Percentiles rank a stretch among this genome's conserved stretches.
phyloP scores from a whole-genome alignment of 2,329 filamentous ascomycete genomes.

The Fusarium miscanthi region DNA sequence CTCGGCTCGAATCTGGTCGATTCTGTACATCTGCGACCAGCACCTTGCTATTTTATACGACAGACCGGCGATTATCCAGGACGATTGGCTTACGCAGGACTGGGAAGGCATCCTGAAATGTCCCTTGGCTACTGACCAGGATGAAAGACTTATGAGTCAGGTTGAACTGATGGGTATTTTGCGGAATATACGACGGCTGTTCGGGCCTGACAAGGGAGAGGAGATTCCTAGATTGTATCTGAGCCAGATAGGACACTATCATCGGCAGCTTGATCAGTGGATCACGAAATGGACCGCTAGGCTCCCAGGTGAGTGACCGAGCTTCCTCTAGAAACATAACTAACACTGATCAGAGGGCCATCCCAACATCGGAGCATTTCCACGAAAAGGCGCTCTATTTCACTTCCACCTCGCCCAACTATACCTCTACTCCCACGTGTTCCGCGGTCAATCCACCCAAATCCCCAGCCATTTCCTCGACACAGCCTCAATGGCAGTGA shows the following conservation, averaged over 20 bases:
- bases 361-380: constrained; percentile 53
- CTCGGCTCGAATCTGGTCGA: constrained; percentile 69
- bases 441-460: constrained; percentile 51
- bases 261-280: constrained; percentile 53
- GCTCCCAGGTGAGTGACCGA: constrained; percentile 35
- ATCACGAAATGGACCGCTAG: constrained; percentile 49
- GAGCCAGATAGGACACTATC: constrained; percentile 55
- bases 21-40: constrained; percentile 71
- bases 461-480: constrained; percentile 51
- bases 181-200: constrained; percentile 63
- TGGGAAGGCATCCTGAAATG: constrained; percentile 66
- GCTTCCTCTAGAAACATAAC: fast-evolving
- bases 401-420: constrained; percentile 57
- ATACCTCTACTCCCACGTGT: constrained; percentile 55
- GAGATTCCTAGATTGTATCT: constrained; percentile 62
- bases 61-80: constrained; percentile 66
- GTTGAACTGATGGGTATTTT: constrained; percentile 69
- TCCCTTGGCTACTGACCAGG: constrained; percentile 62
- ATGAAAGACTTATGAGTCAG: constrained; percentile 67
- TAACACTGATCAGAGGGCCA: constrained; percentile 42
- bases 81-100: constrained; percentile 66
- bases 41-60: constrained; percentile 71
- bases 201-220: constrained; percentile 66
- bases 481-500: constrained; percentile 47
- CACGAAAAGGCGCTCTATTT: constrained; percentile 53